A percentile compares a stretch with the other conserved stretches of the same genome.
Evolutionary conservation across 768 basidiomycete species (phyloP).

Genomic region (Lactarius indigo): DNA sequence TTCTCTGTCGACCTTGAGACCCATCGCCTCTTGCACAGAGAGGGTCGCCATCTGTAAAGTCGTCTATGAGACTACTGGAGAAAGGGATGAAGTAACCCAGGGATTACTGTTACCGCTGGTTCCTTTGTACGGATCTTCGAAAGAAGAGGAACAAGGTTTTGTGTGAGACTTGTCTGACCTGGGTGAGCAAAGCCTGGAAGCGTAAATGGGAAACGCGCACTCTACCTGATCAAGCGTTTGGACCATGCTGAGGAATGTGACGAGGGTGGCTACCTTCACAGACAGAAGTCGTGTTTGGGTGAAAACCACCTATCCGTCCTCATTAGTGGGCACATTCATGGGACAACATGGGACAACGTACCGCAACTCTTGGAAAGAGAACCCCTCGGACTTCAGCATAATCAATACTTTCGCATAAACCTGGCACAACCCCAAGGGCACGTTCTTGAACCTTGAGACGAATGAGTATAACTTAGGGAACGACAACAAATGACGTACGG

Average conservation of each 20-base stretch:
- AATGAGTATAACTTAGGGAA: constrained; percentile 16
- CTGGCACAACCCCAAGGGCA: constrained; percentile 79
- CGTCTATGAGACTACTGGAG: background rate
- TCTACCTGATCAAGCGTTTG: constrained; percentile 82
- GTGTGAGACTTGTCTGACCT: constrained; percentile 74
- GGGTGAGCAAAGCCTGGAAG: background rate
- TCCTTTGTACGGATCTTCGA: constrained; percentile 96
- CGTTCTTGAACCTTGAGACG: constrained; percentile 80
- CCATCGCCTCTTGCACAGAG: constrained; percentile 94
- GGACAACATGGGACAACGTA: constrained; percentile 38
- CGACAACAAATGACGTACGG: constrained; percentile 38
- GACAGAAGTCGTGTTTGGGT: constrained; percentile 85
- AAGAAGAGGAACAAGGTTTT: constrained; percentile 91
- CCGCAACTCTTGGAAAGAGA: constrained; percentile 90
- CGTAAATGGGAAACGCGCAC: constrained; percentile 14
- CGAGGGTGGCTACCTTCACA: constrained; percentile 86
- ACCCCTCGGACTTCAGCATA: constrained; percentile 92
- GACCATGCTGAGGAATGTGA: constrained; percentile 83
- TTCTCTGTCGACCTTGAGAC: constrained; percentile 88
- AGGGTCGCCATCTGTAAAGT: constrained; percentile 73
- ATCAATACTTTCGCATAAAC: constrained; percentile 88
- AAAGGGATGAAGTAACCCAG: background rate
- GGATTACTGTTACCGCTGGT: constrained; percentile 82
- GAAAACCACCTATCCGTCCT: constrained; percentile 69
- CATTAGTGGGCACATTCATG: background rate